Conservation (phyloP, 2,329 filamentous ascomycete species). For the Xylaria sp. region DNA sequence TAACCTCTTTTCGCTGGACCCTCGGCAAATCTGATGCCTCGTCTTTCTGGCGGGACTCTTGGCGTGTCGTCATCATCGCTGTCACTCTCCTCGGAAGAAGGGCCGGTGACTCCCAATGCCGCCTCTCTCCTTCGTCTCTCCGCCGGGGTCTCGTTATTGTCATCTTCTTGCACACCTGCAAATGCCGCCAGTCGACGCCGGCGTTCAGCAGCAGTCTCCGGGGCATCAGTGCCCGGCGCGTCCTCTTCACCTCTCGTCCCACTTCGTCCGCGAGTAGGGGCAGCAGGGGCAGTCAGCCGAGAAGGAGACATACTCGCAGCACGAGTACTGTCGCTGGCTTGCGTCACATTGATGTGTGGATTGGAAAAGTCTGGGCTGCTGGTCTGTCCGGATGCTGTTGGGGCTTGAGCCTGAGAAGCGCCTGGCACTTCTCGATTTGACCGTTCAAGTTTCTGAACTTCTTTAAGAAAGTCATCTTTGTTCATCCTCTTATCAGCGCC, state of each 20-base stretch:
- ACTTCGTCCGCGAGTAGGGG: constrained; percentile 40
- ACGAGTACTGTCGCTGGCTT: constrained; percentile 45
- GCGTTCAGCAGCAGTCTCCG: constrained; percentile 76
- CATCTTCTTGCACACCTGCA: constrained; percentile 55
- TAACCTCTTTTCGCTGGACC: constrained; percentile 45
- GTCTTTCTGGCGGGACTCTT: constrained; percentile 61
- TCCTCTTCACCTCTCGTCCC: constrained; percentile 35
- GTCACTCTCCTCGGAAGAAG: constrained; percentile 57
- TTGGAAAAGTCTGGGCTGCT: constrained; percentile 22
- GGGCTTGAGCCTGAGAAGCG: not conserved
- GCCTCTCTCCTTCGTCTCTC: constrained; percentile 79
- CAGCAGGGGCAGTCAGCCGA: constrained; percentile 12
- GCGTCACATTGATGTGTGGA: constrained; percentile 41
- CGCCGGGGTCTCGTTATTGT: constrained; percentile 73
- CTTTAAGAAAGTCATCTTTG: constrained; percentile 80
- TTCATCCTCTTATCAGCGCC: constrained; percentile 79
- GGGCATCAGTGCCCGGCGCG: constrained; percentile 52
- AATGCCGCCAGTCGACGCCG: constrained; percentile 70
- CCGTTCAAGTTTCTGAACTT: constrained; percentile 77
- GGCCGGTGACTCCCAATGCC: constrained; percentile 70
- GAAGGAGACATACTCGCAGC: constrained; percentile 38
- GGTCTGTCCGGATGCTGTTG: constrained; percentile 8
- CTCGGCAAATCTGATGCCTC: constrained; percentile 72
- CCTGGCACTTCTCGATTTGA: constrained; percentile 65
- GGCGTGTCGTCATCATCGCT: constrained; percentile 69